Evolutionary conservation across 352 stramenopile genomes (phyloP), one percentile per base, ranked within the genome.

Genomic region (Pythium chondricola): DNA sequence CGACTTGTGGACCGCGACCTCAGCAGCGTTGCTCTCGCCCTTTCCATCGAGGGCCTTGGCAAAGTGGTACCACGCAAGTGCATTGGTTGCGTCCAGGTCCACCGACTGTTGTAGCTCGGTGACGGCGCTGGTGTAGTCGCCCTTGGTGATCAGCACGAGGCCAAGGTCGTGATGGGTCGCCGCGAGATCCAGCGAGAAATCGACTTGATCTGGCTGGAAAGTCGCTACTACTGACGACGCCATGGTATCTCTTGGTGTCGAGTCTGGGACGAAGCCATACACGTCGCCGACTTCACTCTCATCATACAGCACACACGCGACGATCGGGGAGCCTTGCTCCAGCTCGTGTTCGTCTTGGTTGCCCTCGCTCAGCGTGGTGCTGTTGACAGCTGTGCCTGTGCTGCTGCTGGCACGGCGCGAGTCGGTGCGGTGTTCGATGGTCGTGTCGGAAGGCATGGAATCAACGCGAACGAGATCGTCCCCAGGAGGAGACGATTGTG

Each of bases 11-110:
- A 85, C 67, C 17, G 76, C 76, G 16, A 65, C 57, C 57, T 88
- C 71, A 2, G 76, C 73, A 5, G 48, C 61, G 8, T 50, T 49
- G 20, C 46, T 53, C 40, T 80, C 59, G 2, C 74, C 69, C 7
- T 55, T 54, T 0, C 64, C 68, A 37, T 88, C 76, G n/a, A 85
- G 38, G 17, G 73, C 76, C 52, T 76, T 88, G 11, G 76, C 76
- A 31, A 85, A 58, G 37, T 83, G 57, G 31, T 78, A 74, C 71
- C 71, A 84, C n/a, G 58, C 38, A 5, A 48, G 47, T 3, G 71
- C 65, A 24, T 79, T 71, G 9, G 56, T 38, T 7, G 45, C 21
- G 22, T 83, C 51, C 6, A 85, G 40, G 14, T 66, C 51, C 10
- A 83, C 44, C 6, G 68, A 68, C 17, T 67, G 65, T 29, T 74